These are phyloP conservation scores for Yamadazyma endophytica DNA, from an alignment of 805 yeast species.

Conservation along the genomic window DNA sequence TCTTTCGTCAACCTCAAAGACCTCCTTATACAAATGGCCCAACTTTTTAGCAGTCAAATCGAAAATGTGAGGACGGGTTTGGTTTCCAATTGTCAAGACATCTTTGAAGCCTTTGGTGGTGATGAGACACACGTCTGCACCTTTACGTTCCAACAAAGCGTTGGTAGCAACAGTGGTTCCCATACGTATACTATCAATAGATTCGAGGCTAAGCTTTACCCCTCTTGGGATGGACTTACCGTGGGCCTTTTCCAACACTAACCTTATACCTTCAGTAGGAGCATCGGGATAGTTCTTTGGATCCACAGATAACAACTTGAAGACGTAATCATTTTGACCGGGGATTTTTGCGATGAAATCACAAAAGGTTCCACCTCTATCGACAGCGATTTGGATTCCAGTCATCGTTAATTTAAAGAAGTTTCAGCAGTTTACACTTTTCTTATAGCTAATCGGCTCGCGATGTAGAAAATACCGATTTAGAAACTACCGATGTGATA, in stretches of 20 bases:
- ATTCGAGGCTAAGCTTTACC: constrained; percentile 50
- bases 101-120: constrained; percentile 90
- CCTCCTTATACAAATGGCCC: constrained; percentile 66
- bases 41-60: constrained; percentile 74
- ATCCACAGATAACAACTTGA: constrained; percentile 84
- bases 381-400: constrained; percentile 27
- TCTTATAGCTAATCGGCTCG: no score
- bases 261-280: constrained; percentile 85
- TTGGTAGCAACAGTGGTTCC: constrained; percentile 97
- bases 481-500: no score
- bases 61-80: constrained; percentile 85
- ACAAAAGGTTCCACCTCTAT: constrained; percentile 86
- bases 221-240: constrained; percentile 46
- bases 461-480: no score
- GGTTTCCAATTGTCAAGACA: constrained; percentile 80
- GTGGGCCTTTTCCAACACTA: constrained; percentile 62
- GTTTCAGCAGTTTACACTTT: no score
- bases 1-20: constrained; percentile 84
- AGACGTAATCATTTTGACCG: constrained; percentile 55
- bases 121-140: constrained; percentile 79
- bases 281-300: constrained; percentile 88
- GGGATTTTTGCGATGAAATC: constrained; percentile 56
- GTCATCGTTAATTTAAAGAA: no score
- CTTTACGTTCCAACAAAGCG: constrained; percentile 89
- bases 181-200: constrained; percentile 70